Conservation (phyloP, 768 basidiomycete species). For the Phanerochaete sordida region DNA sequence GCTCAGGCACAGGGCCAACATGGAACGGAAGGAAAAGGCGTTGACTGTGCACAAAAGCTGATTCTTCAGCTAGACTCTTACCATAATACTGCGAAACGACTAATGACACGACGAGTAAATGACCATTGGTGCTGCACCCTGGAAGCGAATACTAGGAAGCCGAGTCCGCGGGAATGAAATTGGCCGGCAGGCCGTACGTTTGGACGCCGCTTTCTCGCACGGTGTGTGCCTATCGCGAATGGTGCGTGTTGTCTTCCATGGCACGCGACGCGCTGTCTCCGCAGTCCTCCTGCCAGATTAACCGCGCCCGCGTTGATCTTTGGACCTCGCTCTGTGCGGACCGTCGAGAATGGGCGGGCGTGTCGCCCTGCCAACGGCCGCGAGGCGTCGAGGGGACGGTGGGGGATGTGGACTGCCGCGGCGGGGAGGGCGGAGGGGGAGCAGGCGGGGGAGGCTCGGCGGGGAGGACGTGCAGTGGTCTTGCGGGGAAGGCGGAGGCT, state of each 20-base stretch:
- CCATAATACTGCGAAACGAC: neutral
- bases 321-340: neutral
- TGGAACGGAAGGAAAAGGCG: constrained; percentile 24
- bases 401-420: no score
- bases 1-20: constrained; percentile 55
- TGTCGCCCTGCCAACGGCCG: no score
- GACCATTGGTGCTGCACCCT: neutral
- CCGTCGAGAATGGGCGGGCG: no score
- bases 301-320: no score
- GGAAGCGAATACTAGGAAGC: neutral
- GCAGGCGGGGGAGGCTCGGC: neutral
- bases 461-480: neutral
- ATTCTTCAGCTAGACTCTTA: neutral
- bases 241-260: neutral
- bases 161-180: neutral
- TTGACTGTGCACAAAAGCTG: constrained; percentile 14
- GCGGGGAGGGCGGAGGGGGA: neutral
- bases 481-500: neutral
- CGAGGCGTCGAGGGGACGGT: no score
- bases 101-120: neutral
- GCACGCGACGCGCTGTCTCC: no score
- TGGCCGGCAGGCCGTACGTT: neutral
- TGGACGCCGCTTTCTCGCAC: neutral
- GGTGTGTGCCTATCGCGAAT: neutral
- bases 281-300: no score